These are phyloP conservation scores for Musa acuminata DNA, from an alignment of 176 grass and related monocot species.

Conservation along the genomic window DNA sequence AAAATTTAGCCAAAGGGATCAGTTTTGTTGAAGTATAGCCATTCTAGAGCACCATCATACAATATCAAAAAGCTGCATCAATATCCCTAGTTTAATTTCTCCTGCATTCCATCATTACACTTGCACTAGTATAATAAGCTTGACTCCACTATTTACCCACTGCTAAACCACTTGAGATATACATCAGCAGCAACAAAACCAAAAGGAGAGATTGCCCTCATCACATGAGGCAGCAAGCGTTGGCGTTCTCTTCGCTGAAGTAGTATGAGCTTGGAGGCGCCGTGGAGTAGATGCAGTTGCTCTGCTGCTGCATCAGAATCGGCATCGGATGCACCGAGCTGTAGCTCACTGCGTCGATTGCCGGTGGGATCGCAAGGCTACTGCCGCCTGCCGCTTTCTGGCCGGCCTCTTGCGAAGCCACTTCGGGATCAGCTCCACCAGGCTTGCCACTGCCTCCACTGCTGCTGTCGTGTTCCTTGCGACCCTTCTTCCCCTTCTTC, in stretches of 20 bases:
- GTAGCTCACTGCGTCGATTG: conserved; percentile 39
- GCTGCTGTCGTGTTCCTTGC: conserved; percentile 1
- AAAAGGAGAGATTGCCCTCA: too few relatives aligned
- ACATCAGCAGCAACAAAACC: too few relatives aligned
- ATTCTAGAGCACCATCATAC: too few relatives aligned
- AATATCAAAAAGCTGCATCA: too few relatives aligned
- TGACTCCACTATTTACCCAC: not conserved
- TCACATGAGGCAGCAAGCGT: conserved; percentile 84
- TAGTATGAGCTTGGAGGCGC: conserved; percentile 63
- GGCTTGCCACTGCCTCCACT: conserved; percentile 4
- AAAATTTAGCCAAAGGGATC: too few relatives aligned
- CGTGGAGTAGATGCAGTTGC: conserved; percentile 55
- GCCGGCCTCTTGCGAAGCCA: not conserved
- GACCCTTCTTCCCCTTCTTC: conserved; percentile 66
- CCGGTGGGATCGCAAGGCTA: not conserved
- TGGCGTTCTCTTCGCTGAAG: conserved; percentile 98
- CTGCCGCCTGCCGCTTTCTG: conserved; percentile 1
- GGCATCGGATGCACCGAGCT: conserved; percentile 44
- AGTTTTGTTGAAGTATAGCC: too few relatives aligned
- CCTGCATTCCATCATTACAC: too few relatives aligned
- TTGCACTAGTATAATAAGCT: too few relatives aligned
- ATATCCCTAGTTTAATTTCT: too few relatives aligned
- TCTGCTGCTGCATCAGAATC: conserved; percentile 11
- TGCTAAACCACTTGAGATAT: not conserved
- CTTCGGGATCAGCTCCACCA: not conserved